Evolutionary conservation across 1,284 basidiomycete species (phyloP), one percentile per base, ranked within the genome.

Genomic region (Austroboletus niveus): DNA sequence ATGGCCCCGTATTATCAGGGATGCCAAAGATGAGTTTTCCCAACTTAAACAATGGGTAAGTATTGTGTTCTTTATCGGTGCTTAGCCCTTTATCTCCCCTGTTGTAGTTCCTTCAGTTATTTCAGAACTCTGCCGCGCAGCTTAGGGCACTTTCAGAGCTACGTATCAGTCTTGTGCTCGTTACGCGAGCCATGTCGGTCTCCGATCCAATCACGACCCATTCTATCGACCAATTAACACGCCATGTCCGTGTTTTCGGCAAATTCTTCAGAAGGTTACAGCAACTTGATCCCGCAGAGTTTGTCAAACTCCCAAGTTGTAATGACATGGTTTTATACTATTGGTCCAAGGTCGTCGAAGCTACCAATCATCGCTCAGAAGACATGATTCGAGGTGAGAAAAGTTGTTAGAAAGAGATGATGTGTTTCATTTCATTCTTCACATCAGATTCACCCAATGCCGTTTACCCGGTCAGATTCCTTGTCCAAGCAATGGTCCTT

Each of bases 401-500:
- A 52, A 30, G 22, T 27, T 39, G 12, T 48, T 5, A 8, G 27
- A 30, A 17, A 20, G 22, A 17, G 3, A 36, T 20, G 15, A 44
- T 40, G 12, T 36, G 22, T 30, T 41, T 15, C 14, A 47, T 38
- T 43, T 27, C 31, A 31, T 32, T 35, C 22, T 30, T 36, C 45
- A n/a, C 57, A 83, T 81, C 72, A 53, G 86, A 68, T 51, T 68
- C 74, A 2, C 47, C 63, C 10, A 56, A 54, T 29, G 85, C 82
- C 1, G 69, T 84, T 1, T 90, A 82, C 63, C 89, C 90, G 27
- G 75, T 87, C n/a, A 81, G 86, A 6, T 87, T 92, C 63, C 74
- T 95, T 49, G 86, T 95, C 0, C 87, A 94, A 58, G 89, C 88
- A 1, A 86, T 96, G 82, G 84, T 90, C 2, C 72, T 96, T 4